Evolutionary conservation across 768 basidiomycete species (phyloP).

Genomic region (Hygrocybe punicea): DNA sequence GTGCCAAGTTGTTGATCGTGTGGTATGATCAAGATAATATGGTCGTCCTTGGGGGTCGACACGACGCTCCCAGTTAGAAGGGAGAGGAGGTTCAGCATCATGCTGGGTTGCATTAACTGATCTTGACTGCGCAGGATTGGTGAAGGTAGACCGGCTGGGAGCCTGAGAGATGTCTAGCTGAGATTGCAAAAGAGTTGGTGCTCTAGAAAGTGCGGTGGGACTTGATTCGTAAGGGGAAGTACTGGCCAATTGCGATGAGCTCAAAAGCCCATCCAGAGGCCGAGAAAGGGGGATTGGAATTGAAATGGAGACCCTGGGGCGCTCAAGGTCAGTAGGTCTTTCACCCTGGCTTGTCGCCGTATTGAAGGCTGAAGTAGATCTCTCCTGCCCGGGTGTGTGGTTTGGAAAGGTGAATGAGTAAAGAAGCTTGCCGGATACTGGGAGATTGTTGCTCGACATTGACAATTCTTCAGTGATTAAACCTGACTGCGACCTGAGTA

Average conservation of each 20-base stretch:
- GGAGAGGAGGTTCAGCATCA: slow-evolving; percentile 62
- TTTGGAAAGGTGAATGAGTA: slow-evolving; percentile 49
- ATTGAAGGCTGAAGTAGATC: not conserved
- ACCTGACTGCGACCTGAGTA: slow-evolving; percentile 34
- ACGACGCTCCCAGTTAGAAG: slow-evolving; percentile 81
- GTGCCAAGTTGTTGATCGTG: slow-evolving; percentile 78
- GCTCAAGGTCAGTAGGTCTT: too few species aligned
- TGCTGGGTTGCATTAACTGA: slow-evolving; percentile 36
- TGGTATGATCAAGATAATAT: slow-evolving; percentile 88
- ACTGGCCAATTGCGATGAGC: too few species aligned
- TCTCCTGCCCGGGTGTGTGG: not conserved
- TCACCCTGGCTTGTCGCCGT: not conserved
- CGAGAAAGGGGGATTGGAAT: too few species aligned
- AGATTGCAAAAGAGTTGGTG: too few species aligned
- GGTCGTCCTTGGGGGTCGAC: slow-evolving; percentile 65
- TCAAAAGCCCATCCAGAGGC: too few species aligned
- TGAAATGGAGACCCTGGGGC: too few species aligned
- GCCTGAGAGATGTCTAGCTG: not conserved
- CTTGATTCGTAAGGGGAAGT: too few species aligned
- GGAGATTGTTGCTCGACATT: slow-evolving; percentile 68
- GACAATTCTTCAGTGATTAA: slow-evolving; percentile 73
- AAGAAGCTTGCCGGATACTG: slow-evolving; percentile 80
- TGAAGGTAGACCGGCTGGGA: slow-evolving; percentile 7
- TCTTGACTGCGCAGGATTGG: slow-evolving; percentile 28
- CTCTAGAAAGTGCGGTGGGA: too few species aligned